Base-by-base conservation (phyloP, 305 asterid genomes). In the Caryopteris hybrid region DNA sequence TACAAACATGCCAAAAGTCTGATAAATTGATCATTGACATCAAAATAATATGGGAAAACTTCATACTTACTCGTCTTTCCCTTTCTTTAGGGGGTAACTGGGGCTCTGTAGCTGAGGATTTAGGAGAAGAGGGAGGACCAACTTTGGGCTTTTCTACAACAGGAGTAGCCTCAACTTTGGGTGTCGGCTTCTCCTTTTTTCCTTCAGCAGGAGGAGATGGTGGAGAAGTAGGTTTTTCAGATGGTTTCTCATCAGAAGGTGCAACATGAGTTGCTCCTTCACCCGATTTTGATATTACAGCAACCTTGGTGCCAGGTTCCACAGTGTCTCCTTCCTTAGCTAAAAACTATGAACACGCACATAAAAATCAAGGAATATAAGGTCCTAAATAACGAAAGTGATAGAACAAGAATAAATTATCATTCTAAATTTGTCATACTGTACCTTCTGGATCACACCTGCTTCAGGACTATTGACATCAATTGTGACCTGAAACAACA, bases 381-480 rank as follows among this genome's bases (percentile, higher is more conserved):
- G 67, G 36, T 52, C 33, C 41, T 36, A 51, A 61, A 61, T 39
- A 45, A 52, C 31, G 8, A 78, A 48, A 29, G 52, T 21, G 21
- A 39, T 55, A 52, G 54, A 13, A 22, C 16, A 18, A 63, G 36
- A 34, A 51, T 17, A 57, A 45, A 61, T 33, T 45, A 52, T 12
- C 11, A 58, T 43, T 64, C 36, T 16, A 61, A 61, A 60, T 45
- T 22, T 27, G 2, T 22, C 22, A 1, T 42, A 50, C n/a, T 25
- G 31, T 74, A 94, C 99, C 99, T 95, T 73, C 76, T 89, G 88
- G 80, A 95, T 89, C 43, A 95, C 90, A 64, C 99, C 99, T 25
- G 99, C 94, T 83, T 89, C 98, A 71, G 99, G 99, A 80, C 99
- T 91, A 69, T 86, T 77, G 72, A 95, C 99, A 84, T 95, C 99